Evolutionary conservation across 176 grass and related monocot species (phyloP), one percentile per base, ranked within the genome.

Genomic region (Tuctoria greenei): DNA sequence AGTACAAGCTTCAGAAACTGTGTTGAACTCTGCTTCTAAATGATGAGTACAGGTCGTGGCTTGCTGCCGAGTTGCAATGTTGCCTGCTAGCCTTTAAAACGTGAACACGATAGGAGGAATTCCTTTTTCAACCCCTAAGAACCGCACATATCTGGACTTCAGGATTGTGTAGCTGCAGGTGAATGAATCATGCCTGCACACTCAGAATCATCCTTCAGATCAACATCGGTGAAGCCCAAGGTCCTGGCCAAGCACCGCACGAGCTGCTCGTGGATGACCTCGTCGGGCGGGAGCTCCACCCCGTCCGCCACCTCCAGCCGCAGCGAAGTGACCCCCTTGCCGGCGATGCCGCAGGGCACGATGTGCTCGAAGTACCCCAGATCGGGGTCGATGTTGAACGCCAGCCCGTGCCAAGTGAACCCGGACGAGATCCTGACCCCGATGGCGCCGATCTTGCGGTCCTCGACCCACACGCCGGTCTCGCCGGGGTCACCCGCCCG

Each of bases 391-490:
- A 99, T 90, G 51, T 92, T 95, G 65, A 99, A 95, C 0, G 91
- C 89, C 11, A 99, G 47, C 14, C 95, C 91, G 79, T 99, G 95
- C 56, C 75, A 92, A 24, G 95, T 99, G 37, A 90, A 77, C 27
- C 89, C 80, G 28, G 83, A 90, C 10, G 91, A 95, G 82, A 99
- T 95, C 67, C 91, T 91, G 73, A 99, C 89, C 80, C 95, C 95
- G 77, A 99, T 95, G 59, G 91, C 91, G 39, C 91, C 95, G 67
- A 95, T 90, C 85, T 99, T 99, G 76, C 95, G 78, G 61, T 99
- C 89, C 49, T 76, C 87, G 69, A 92, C 91, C 91, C 91, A 95
- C 57, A 99, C 89, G 40, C 89, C 95, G 40, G 95, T 98, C 63
- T 97, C 85, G 12, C 89, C 82, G 40, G 87, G 67, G 51, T 62